Evolutionary conservation across 2,329 filamentous ascomycete genomes (phyloP), one percentile per base, ranked within the genome.

Genomic region (Coniella vitis): DNA sequence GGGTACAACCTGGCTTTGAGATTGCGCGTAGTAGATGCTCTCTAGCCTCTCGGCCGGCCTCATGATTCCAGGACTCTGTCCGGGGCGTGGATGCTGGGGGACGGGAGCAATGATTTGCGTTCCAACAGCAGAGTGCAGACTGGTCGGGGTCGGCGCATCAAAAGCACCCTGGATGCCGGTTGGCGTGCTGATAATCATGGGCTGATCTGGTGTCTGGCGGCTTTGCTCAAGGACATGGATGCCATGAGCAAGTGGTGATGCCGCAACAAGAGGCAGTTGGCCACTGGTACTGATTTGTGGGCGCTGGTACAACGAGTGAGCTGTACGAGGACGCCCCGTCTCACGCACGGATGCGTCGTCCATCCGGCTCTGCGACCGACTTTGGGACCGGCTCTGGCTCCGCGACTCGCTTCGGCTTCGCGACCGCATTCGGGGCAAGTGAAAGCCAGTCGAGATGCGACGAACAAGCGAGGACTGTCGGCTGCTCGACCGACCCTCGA

Each of bases 151-250:
- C 2, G 73, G 71, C 2, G 64, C 57, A 49, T 81, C 77, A 54
- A 72, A 78, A 1, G 72, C 75, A 3, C 78, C 78, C 0, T 69
- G 65, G 8, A 81, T 69, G 14, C 78, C 78, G 9, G 65, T 70
- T 1, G 78, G 78, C 3, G 78, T 81, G 61, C 78, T 81, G 60
- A 82, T 80, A 47, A 81, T 81, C 21, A 81, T 66, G 4, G 78
- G 77, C 46, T 74, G 72, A 34, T 80, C 76, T 21, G 74, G 65
- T 3, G 54, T 52, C 4, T 58, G 59, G 14, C 61, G 52, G 12
- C 59, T 51, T 19, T 54, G 38, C 29, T 52, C 45, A 51, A 36
- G 32, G 21, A 42, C 19, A 55, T 45, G 49, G 49, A 47, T 48
- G 56, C 55, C 42, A 19, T 35, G 47, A 57, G 54, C 56, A 58